Percentiles rank a stretch among this genome's conserved stretches.
phyloP scores from a whole-genome alignment of 139 green algal species.

The Eudorina sp. region DNA sequence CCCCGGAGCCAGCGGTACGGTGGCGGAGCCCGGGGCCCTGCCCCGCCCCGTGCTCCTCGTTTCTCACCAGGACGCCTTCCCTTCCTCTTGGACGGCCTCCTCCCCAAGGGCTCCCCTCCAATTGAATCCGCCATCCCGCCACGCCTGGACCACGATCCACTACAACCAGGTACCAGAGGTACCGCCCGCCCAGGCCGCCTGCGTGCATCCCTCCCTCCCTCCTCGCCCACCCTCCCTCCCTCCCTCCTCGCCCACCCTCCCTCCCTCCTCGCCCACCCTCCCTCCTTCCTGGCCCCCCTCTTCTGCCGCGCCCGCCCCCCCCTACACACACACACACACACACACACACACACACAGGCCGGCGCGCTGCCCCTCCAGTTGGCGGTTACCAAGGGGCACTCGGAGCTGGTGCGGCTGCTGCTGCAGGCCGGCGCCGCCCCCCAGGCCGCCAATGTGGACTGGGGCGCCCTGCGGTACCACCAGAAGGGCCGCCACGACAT shows the following conservation, averaged over 20 bases:
- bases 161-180: too few relatives aligned
- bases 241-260: neutral
- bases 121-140: too few relatives aligned
- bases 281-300: neutral
- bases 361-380: constrained; percentile 40
- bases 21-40: too few relatives aligned
- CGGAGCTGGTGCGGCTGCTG: constrained; percentile 44
- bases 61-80: too few relatives aligned
- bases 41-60: too few relatives aligned
- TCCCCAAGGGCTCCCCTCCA: too few relatives aligned
- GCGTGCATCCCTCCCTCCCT: too few relatives aligned
- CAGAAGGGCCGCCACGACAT: constrained; percentile 47
- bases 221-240: too few relatives aligned
- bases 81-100: too few relatives aligned
- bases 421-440: constrained; percentile 22
- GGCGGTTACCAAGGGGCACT: constrained; percentile 12
- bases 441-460: constrained; percentile 21
- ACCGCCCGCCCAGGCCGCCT: too few relatives aligned
- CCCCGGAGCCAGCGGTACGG: too few relatives aligned
- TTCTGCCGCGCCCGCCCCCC: neutral
- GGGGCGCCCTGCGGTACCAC: constrained; percentile 22
- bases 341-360: neutral
- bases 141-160: too few relatives aligned
- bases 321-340: neutral
- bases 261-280: neutral